Percentiles rank a stretch among this genome's conserved stretches.
Evolutionary conservation across 192 early-diverging fungal genomes (phyloP).

Genomic region (Entomortierella beljakovae): DNA sequence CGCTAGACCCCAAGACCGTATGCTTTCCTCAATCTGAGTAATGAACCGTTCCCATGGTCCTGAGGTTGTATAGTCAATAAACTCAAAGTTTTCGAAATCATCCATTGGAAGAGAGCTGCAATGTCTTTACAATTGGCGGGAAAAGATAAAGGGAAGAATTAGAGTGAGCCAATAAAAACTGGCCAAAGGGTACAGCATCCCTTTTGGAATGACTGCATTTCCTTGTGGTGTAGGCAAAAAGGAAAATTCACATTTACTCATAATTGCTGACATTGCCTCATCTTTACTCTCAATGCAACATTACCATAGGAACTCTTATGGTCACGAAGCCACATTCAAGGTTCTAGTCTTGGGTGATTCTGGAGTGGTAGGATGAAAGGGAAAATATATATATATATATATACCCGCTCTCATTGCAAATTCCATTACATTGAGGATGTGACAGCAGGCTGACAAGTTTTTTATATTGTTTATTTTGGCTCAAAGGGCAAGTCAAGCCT

Average conservation of each 20-base stretch:
- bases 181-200: neutral
- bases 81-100: slow-evolving; percentile 79
- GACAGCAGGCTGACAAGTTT: too few species aligned
- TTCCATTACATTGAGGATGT: too few species aligned
- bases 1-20: slow-evolving; percentile 67
- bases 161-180: slow-evolving; percentile 2
- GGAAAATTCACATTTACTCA: neutral
- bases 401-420: neutral
- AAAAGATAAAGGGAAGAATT: neutral
- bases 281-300: slow-evolving; percentile 7
- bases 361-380: slow-evolving; percentile 25
- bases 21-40: slow-evolving; percentile 71
- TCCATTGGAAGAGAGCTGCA: slow-evolving; percentile 32
- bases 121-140: neutral
- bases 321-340: slow-evolving; percentile 18
- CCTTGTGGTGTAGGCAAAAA: neutral
- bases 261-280: neutral
- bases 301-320: neutral
- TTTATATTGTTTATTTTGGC: neutral
- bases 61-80: slow-evolving; percentile 80
- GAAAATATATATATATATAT: neutral
- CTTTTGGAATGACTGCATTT: slow-evolving; percentile 1
- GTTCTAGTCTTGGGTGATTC: slow-evolving; percentile 48
- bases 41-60: slow-evolving; percentile 78
- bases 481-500: slow-evolving; percentile 64